Base-by-base conservation (phyloP, 352 stramenopile species). In the Globisporangium okanoganense region DNA sequence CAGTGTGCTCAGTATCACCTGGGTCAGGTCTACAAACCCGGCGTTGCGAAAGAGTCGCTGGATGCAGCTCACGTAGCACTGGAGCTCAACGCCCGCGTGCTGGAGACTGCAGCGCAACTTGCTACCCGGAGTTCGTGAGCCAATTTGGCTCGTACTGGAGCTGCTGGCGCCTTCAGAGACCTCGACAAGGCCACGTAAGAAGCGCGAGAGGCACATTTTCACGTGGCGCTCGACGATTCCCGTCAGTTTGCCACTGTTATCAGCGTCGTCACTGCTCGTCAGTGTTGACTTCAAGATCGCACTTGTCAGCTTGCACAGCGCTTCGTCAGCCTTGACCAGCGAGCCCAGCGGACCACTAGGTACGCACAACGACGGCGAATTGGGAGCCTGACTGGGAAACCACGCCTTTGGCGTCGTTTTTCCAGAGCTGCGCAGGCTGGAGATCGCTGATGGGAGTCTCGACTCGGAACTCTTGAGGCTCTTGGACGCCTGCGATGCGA, bases 121-220 rank as follows among this genome's bases (percentile, higher is more conserved):
- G 18, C 48, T 22, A 0, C 4, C 18, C 31, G 3, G 25, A 25
- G 18, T 6, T n/a, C 14, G 8, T 22, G 33, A 35, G 24, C 20
- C 13, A n/a, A n/a, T n/a, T n/a, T n/a, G n/a, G n/a, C n/a, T n/a
- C n/a, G n/a, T n/a, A 24, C 25, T 31, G 45, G 40, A 18, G 27
- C 12, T 48, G 5, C 13, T 61, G 38, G 8, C 8, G 52, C 10
- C 31, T 41, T 44, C 5, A 12, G 45, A 54, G 31, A 33, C 53
- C 20, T 49, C 25, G 3, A 76, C 47, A 12, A 74, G 57, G 3
- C 56, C 52, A 16, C 61, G 62, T 25, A 74, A 33, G 56, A 76
- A 76, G 22, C 60, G 55, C n/a, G 56, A 45, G 35, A 76, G 12
- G 13, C 56, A 73, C 0, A 31, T 7, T 0, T 36, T 49, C 10